These are phyloP conservation scores for Eleusine indica DNA, from an alignment of 176 grass and related monocot genomes.

Conservation along the genomic window DNA sequence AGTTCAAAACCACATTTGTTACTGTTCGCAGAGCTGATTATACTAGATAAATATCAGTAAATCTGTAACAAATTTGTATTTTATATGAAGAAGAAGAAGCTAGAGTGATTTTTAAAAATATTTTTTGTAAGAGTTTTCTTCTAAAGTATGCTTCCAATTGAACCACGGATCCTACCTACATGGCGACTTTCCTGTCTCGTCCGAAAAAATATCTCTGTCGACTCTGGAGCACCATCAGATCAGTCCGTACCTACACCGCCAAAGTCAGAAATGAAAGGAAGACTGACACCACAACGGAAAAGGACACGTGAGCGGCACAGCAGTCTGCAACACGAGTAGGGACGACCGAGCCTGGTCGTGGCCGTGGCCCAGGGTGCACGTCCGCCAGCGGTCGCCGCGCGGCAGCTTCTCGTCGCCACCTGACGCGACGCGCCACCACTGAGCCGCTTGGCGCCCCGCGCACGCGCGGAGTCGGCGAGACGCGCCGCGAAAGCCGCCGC, in stretches of 20 bases:
- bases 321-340: background rate
- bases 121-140: no score
- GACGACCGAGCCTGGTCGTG: background rate
- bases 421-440: background rate
- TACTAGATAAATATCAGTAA: no score
- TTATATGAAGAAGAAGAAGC: no score
- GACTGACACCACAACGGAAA: background rate
- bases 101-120: no score
- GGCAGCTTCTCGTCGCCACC: background rate
- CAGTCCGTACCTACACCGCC: background rate
- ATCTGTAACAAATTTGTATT: no score
- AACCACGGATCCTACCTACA: background rate
- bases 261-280: background rate
- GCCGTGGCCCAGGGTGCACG: slow-evolving; percentile 12
- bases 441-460: background rate
- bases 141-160: no score
- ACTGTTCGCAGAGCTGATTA: no score
- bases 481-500: slow-evolving; percentile 10
- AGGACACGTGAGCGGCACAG: background rate
- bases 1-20: no score
- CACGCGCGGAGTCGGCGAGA: background rate
- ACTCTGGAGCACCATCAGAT: background rate
- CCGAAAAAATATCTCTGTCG: background rate
- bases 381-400: background rate
- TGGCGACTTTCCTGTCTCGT: background rate